These are phyloP conservation scores for Pleoardoris graminearum DNA, from an alignment of 2,329 filamentous ascomycete species.

Conservation along the genomic window DNA sequence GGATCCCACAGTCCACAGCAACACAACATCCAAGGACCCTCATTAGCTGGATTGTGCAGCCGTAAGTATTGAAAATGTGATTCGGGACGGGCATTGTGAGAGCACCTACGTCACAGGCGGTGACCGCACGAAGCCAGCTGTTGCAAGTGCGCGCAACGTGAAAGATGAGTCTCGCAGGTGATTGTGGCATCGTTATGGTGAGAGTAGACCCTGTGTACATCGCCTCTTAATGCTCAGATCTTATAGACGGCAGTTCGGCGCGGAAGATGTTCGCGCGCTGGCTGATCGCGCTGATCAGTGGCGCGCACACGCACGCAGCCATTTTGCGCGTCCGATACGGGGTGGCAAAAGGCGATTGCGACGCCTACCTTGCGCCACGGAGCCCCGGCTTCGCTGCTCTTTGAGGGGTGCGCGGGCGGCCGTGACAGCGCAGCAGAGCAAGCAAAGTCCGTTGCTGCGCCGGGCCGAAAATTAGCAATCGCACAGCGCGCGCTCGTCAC, in stretches of 20 bases:
- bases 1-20: not conserved
- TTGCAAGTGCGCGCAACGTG: conserved; percentile 1
- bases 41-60: not conserved
- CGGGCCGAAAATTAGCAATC: not conserved
- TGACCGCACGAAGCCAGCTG: not conserved
- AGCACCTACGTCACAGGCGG: conserved; percentile 31
- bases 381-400: not conserved
- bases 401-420: not conserved
- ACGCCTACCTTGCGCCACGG: conserved; percentile 1
- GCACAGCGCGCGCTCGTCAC: not conserved
- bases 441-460: conserved; percentile 1
- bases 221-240: conserved; percentile 7
- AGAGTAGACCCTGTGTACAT: not conserved
- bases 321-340: conserved; percentile 2
- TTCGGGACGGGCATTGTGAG: not conserved
- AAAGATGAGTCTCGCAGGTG: not conserved
- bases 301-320: not conserved
- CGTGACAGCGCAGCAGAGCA: conserved; percentile 1
- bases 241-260: conserved; percentile 6
- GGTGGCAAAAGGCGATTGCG: conserved; percentile 19
- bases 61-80: conserved; percentile 7
- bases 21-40: not conserved
- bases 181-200: not conserved
- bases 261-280: not conserved
- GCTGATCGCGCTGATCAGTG: conserved; percentile 23